Conservation (phyloP, 148 eudicot species). For the Agrostemma githago region DNA sequence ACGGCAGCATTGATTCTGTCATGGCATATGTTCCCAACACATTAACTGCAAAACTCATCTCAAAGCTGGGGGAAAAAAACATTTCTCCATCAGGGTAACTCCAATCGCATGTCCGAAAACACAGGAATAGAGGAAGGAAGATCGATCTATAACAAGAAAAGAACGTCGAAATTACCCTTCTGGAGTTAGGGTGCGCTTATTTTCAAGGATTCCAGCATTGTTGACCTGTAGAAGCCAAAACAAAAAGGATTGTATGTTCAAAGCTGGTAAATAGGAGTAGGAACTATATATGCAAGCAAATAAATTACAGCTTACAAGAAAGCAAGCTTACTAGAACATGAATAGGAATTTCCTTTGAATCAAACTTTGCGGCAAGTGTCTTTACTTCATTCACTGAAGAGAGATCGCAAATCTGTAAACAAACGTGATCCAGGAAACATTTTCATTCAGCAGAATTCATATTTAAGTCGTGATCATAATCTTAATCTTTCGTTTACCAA, state of each 20-base stretch:
- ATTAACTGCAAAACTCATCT: slow-evolving; percentile 86
- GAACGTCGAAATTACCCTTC: slow-evolving; percentile 54
- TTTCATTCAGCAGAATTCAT: not conserved
- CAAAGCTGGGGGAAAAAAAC: slow-evolving; percentile 43
- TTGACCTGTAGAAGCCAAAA: slow-evolving; percentile 53
- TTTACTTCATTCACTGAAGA: slow-evolving; percentile 72
- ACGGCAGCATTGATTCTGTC: slow-evolving; percentile 74
- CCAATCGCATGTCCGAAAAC: not conserved
- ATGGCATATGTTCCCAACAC: slow-evolving; percentile 74
- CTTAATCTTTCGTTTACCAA: too few species aligned
- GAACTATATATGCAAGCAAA: too few species aligned
- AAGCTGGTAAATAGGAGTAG: not conserved
- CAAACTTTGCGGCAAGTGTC: slow-evolving; percentile 58
- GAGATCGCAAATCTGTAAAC: slow-evolving; percentile 74
- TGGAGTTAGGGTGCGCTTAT: slow-evolving; percentile 45
- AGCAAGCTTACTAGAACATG: slow-evolving; percentile 63
- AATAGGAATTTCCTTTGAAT: slow-evolving; percentile 57
- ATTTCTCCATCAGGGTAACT: slow-evolving; percentile 13
- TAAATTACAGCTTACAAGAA: not conserved
- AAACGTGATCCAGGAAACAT: slow-evolving; percentile 16
- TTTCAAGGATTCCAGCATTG: slow-evolving; percentile 85
- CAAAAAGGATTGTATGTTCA: not conserved
- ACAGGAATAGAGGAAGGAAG: not conserved
- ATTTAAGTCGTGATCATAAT: too few species aligned
- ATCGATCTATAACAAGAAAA: slow-evolving; percentile 1